These are phyloP conservation scores for Phytophthora quininea DNA, from an alignment of 352 stramenopile genomes.

Conservation along the genomic window DNA sequence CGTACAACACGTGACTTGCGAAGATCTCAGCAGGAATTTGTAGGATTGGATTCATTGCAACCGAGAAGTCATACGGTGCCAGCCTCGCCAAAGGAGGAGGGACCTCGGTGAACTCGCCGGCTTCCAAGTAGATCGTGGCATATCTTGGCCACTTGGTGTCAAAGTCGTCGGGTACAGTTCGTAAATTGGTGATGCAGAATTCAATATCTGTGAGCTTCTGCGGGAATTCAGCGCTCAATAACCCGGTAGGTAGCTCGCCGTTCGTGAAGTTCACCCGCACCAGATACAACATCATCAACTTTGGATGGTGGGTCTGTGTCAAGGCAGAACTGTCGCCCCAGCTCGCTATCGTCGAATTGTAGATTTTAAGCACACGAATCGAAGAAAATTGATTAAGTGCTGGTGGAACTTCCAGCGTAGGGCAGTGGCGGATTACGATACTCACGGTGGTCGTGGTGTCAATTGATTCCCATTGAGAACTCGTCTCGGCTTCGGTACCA, in stretches of 20 bases:
- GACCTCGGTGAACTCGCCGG: constrained; percentile 9
- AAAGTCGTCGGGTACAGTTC: constrained; percentile 37
- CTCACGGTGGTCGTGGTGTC: constrained; percentile 20
- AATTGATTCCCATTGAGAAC: constrained; percentile 14
- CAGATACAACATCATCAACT: constrained; percentile 43
- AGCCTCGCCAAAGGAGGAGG: constrained; percentile 11
- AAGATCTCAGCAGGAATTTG: constrained; percentile 7
- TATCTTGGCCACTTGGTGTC: constrained; percentile 37
- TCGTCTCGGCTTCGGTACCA: constrained; percentile 1
- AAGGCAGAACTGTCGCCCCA: constrained; percentile 38
- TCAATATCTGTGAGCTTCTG: constrained; percentile 35
- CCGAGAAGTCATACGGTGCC: constrained; percentile 7
- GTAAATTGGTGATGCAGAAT: constrained; percentile 38
- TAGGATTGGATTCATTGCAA: constrained; percentile 24
- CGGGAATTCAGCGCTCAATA: constrained; percentile 37
- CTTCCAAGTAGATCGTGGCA: constrained; percentile 16
- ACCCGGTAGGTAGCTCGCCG: constrained; percentile 34
- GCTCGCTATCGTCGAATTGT: constrained; percentile 39
- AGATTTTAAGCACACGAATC: constrained; percentile 38
- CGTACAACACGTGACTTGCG: background rate
- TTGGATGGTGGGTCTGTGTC: constrained; percentile 27
- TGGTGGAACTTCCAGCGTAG: constrained; percentile 34
- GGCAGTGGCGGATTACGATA: constrained; percentile 36
- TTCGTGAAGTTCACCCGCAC: constrained; percentile 36
- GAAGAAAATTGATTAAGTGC: constrained; percentile 34